Evolutionary conservation across 768 basidiomycete genomes (phyloP).

Genomic region (Pleurotus tuoliensis): DNA sequence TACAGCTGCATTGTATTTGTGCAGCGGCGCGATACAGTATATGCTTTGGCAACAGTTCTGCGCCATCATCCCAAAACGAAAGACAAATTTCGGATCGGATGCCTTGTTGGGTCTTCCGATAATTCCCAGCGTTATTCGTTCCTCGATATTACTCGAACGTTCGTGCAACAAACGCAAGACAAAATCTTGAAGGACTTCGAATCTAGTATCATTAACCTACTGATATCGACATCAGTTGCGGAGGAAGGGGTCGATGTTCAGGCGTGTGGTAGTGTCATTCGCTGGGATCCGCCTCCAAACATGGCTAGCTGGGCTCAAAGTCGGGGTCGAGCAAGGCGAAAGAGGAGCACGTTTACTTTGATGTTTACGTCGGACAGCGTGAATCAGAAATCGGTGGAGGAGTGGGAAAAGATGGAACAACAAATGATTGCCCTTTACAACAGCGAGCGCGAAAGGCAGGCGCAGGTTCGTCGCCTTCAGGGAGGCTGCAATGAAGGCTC

Average conservation of each 20-base stretch:
- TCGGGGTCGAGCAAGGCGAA: slow-evolving; percentile 68
- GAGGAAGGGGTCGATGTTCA: slow-evolving; percentile 87
- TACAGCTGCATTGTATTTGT: slow-evolving; percentile 80
- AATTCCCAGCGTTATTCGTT: slow-evolving; percentile 52
- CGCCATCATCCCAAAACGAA: slow-evolving; percentile 51
- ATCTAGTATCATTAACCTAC: slow-evolving; percentile 64
- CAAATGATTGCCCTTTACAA: slow-evolving; percentile 63
- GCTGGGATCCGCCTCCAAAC: slow-evolving; percentile 74
- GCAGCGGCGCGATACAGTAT: slow-evolving; percentile 67
- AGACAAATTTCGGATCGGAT: slow-evolving; percentile 50
- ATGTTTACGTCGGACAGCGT: slow-evolving; percentile 54
- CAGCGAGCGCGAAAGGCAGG: slow-evolving; percentile 24
- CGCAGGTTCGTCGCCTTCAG: slow-evolving; percentile 17
- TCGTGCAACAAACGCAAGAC: slow-evolving; percentile 47
- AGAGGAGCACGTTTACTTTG: slow-evolving; percentile 68
- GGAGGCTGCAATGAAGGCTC: too few species aligned
- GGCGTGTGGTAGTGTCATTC: slow-evolving; percentile 77
- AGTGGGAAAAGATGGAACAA: slow-evolving; percentile 56
- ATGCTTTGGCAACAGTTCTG: slow-evolving; percentile 62
- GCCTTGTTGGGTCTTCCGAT: slow-evolving; percentile 64
- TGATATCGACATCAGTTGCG: slow-evolving; percentile 75
- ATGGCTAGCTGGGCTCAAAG: slow-evolving; percentile 87
- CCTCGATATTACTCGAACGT: slow-evolving; percentile 65
- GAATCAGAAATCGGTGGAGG: slow-evolving; percentile 36
- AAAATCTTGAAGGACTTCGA: slow-evolving; percentile 64